phyloP scores from a whole-genome alignment of 1,284 basidiomycete genomes.

The Rhodotorula sp. region DNA sequence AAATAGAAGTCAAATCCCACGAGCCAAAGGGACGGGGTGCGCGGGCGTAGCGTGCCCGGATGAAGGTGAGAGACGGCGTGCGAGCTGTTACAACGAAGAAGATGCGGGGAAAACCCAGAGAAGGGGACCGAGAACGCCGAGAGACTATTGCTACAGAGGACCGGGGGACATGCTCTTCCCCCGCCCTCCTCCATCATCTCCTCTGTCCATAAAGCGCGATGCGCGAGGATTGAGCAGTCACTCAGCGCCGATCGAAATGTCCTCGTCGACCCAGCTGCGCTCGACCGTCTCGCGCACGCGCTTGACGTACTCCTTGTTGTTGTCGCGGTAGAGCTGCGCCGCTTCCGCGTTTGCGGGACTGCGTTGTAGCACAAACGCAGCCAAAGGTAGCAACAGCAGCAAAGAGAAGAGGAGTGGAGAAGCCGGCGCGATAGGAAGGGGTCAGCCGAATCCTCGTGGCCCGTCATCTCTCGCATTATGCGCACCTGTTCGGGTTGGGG shows the following conservation, averaged over 20 bases:
- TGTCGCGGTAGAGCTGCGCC: slow-evolving; percentile 91
- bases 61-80: not conserved
- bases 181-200: not conserved
- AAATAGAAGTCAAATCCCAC: no score
- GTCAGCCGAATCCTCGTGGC: no score
- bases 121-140: not conserved
- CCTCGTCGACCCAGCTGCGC: slow-evolving; percentile 77
- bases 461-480: slow-evolving; percentile 1
- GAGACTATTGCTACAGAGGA: not conserved
- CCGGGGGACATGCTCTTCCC: not conserved
- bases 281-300: slow-evolving; percentile 65
- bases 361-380: not conserved
- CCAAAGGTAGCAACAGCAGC: not conserved
- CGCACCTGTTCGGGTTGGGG: slow-evolving; percentile 84
- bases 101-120: not conserved
- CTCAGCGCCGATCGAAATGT: slow-evolving; percentile 1
- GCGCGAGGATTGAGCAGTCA: not conserved
- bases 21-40: no score
- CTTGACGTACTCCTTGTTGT: slow-evolving; percentile 70
- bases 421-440: no score
- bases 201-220: not conserved
- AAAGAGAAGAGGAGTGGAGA: not conserved
- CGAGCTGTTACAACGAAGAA: slow-evolving; percentile 1
- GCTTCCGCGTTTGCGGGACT: slow-evolving; percentile 98
- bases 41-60: no score